Base-by-base conservation (phyloP, 495 filamentous ascomycete genomes). In the Hypoxylon lenormandii region DNA sequence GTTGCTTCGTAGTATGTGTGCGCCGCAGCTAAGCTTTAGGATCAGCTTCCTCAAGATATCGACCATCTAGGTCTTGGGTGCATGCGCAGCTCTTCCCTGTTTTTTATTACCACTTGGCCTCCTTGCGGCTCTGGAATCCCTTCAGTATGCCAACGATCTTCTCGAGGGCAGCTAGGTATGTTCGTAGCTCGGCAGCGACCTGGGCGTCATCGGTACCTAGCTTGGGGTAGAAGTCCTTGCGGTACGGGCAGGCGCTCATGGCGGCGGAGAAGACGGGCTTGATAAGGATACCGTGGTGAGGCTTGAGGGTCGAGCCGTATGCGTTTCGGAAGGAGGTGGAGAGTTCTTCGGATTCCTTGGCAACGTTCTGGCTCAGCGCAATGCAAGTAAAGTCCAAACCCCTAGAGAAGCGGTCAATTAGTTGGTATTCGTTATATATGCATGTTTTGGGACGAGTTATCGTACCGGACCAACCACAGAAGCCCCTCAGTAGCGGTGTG, bases 311-410 rank as follows among this genome's bases (percentile, higher is more conserved):
- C 58, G 77, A 80, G 72, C 82, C 86, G 81, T 98, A 98, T 64
- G 95, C 92, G 57, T 75, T 79, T 70, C 91, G 90, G 89, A 98
- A 98, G 54, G 93, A 97, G 60, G 83, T 80, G 23, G 89, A 83
- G 64, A 98, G 91, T 79, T 98, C 93, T 72, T 91, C 84, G 58
- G 75, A 53, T 19, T 85, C 69, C 76, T 89, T 85, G 59, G 81
- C 74, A 61, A 92, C 68, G 83, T 95, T 97, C 72, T 88, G 84
- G 74, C 88, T 88, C 38, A 98, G 90, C 53, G 91, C 90, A 74
- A 91, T 85, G 71, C 88, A 85, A 28, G 94, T 98, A 84, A 98
- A 98, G 61, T 97, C 91, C 75, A 97, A 89, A 46, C 92, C 94
- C 46, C 94, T 97, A 72, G 60, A 33, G 15, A 21, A 18, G 30